phyloP scores from a whole-genome alignment of 1,139 yeast species.

The Candida albicans region DNA sequence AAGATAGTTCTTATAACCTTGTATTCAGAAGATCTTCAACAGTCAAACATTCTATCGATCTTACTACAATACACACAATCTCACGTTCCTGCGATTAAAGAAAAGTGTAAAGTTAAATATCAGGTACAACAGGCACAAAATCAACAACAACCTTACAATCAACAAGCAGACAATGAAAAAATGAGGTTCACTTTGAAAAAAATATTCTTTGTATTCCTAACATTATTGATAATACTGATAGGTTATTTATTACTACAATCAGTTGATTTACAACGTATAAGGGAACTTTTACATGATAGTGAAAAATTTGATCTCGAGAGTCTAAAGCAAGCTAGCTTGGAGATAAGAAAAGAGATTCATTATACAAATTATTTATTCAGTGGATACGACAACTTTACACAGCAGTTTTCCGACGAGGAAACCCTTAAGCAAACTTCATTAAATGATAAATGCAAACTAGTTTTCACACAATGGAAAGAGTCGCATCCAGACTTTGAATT shows the following conservation, averaged over 20 bases:
- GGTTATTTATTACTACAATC: conserved; percentile 5
- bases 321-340: conserved; percentile 15
- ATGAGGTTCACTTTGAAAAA: conserved; percentile 21
- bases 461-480: conserved; percentile 26
- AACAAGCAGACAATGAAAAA: not conserved
- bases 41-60: no score
- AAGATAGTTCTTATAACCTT: no score
- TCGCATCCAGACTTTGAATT: conserved; percentile 29
- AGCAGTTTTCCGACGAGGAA: conserved; percentile 14
- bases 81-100: not conserved
- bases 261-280: conserved; percentile 1
- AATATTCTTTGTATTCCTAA: conserved; percentile 3
- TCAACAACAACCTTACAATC: not conserved
- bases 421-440: conserved; percentile 18
- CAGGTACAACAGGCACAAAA: no score
- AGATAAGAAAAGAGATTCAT: conserved; percentile 25
- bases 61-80: no score
- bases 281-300: not conserved
- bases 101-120: not conserved
- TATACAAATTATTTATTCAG: conserved; percentile 31
- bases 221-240: conserved; percentile 4
- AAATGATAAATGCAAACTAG: conserved; percentile 27
- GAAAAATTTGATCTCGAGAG: conserved; percentile 12
- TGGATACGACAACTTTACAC: conserved; percentile 23
- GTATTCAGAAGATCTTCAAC: no score